These are phyloP conservation scores for Digitaria exilis DNA, from an alignment of 202 grass and related monocot genomes.

Conservation along the genomic window DNA sequence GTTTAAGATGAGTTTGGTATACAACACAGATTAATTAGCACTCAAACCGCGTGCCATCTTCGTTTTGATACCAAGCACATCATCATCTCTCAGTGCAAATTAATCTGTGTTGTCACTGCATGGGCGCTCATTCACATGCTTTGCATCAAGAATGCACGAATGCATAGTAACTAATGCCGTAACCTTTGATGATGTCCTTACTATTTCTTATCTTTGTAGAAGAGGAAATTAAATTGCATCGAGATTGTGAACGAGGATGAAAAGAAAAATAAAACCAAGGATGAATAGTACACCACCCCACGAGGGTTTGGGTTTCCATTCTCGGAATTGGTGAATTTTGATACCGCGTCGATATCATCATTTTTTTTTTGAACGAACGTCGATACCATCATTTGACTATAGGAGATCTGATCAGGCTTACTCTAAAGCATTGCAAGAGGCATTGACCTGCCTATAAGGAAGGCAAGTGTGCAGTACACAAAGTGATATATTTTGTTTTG, in stretches of 20 bases:
- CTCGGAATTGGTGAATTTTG: constrained; percentile 14
- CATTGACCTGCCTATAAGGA: constrained; percentile 35
- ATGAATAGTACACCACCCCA: constrained; percentile 15
- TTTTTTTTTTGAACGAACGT: no score
- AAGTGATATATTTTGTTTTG: background rate
- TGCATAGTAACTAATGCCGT: constrained; percentile 9
- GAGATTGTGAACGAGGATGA: background rate
- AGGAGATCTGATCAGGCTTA: constrained; percentile 30
- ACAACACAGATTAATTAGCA: no score
- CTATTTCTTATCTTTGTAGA: constrained; percentile 9
- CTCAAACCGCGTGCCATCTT: background rate
- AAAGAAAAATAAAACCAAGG: constrained; percentile 10
- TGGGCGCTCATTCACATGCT: constrained; percentile 4
- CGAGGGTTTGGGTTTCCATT: constrained; percentile 14
- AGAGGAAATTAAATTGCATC: background rate
- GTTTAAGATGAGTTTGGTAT: background rate
- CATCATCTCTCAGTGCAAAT: background rate
- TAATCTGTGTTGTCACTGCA: background rate
- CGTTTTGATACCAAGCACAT: background rate
- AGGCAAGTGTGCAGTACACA: constrained; percentile 6
- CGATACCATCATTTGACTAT: constrained; percentile 36
- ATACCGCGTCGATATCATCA: constrained; percentile 50
- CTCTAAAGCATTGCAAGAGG: constrained; percentile 35
- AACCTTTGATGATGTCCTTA: constrained; percentile 39
- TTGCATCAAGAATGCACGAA: background rate